phyloP scores from a whole-genome alignment of 2,329 filamentous ascomycete species.

The Aspergillus floridensis region DNA sequence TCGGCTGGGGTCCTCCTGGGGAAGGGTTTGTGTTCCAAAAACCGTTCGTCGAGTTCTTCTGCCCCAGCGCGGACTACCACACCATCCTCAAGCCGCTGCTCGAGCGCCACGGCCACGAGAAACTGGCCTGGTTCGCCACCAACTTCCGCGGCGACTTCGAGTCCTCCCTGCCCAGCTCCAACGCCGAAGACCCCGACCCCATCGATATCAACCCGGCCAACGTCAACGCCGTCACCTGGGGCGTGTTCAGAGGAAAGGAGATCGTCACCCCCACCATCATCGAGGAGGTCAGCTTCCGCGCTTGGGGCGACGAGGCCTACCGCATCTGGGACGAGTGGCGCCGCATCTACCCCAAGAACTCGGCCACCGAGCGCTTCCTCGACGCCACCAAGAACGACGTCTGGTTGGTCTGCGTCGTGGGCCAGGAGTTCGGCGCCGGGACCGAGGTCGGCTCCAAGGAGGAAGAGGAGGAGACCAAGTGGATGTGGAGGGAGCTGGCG shows the following conservation, averaged over 20 bases:
- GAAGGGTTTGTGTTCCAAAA: slow-evolving; percentile 95
- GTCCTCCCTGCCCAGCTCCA: slow-evolving; percentile 49
- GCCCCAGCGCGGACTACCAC: slow-evolving; percentile 70
- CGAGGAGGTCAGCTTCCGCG: slow-evolving; percentile 87
- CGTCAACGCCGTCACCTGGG: slow-evolving; percentile 96
- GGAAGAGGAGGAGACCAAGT: slow-evolving; percentile 39
- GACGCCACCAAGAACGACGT: slow-evolving; percentile 64
- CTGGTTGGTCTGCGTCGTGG: slow-evolving; percentile 77
- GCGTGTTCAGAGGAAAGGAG: slow-evolving; percentile 90
- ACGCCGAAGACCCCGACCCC: slow-evolving; percentile 26
- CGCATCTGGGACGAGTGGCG: slow-evolving; percentile 95
- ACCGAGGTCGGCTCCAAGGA: slow-evolving; percentile 38
- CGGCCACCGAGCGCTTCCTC: slow-evolving; percentile 69
- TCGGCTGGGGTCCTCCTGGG: slow-evolving; percentile 88
- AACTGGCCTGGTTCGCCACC: slow-evolving; percentile 82
- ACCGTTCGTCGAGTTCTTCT: slow-evolving; percentile 95
- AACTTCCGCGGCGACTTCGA: slow-evolving; percentile 76
- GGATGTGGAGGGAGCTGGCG: slow-evolving; percentile 40
- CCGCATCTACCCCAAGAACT: slow-evolving; percentile 75
- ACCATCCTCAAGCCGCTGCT: slow-evolving; percentile 62
- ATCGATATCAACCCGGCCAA: slow-evolving; percentile 47
- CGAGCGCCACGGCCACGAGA: slow-evolving; percentile 56
- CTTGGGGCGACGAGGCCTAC: slow-evolving; percentile 95
- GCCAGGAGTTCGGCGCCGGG: slow-evolving; percentile 46
- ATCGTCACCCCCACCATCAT: slow-evolving; percentile 97